Base-by-base conservation (phyloP, 352 stramenopile genomes). In the Phytophthora pisi region DNA sequence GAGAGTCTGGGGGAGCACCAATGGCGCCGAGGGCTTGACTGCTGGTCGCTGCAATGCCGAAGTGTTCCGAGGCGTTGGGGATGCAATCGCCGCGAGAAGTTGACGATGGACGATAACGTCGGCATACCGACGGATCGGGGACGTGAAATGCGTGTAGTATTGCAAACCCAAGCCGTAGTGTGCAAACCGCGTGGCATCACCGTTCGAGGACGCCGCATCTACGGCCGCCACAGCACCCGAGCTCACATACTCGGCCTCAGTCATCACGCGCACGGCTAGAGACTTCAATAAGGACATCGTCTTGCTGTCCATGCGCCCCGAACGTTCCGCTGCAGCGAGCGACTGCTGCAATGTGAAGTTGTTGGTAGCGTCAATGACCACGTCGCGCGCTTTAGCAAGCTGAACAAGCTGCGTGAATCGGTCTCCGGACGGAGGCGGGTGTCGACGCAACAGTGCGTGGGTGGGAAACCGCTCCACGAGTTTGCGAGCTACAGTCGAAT, bases 221-320 rank as follows among this genome's bases (percentile, higher is more conserved):
- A 75, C 82, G 18, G 85, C 68, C 15, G 62, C 50, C 16, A 75
- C 57, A 16, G 61, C 79, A 40, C 75, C 89, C 6, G 91, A 91
- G 24, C 86, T 97, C 31, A 98, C 78, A 66, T 98, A 98, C 72
- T 97, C 88, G 18, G 95, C 95, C 64, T 98, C 91, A n/a, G 92
- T 96, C 95, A 98, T 98, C 15, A 96, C 92, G 42, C 95, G 87
- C 26, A 96, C 93, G 1, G 93, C 92, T 24, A 98, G 78, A n/a
- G 92, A 97, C 80, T 97, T 97, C 49, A 98, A 78, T 38, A 98
- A 63, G 31, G 89, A 81, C 76, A 96, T 91, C 9, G 92, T 95
- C 64, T 96, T 90, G 53, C 51, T 75, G 58, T 93, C 81, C 20
- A 90, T 87, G 7, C 75, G 58, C n/a, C 79, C 81, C 1, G 80